Evolutionary conservation across 1,284 basidiomycete species (phyloP).

Genomic region (Cutaneotrichosporon sp.): DNA sequence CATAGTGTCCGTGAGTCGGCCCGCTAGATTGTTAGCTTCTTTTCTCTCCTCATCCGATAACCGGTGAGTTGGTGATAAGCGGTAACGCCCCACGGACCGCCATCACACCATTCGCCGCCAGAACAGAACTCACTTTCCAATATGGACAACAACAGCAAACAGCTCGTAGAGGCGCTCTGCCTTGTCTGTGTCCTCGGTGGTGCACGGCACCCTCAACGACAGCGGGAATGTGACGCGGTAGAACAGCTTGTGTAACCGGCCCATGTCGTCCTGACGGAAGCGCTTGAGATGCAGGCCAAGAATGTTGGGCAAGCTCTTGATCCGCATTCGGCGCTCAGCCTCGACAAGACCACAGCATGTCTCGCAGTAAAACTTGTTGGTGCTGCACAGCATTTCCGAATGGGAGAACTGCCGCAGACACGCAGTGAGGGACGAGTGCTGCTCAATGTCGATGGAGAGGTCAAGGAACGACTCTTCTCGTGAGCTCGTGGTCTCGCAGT

Average conservation of each 20-base stretch:
- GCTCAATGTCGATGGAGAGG: constrained; percentile 95
- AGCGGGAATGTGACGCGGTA: constrained; percentile 96
- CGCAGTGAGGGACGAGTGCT: constrained; percentile 90
- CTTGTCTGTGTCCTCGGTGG: constrained; percentile 85
- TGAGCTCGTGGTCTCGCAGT: constrained; percentile 96
- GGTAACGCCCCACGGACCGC: too few relatives aligned
- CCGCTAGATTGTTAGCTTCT: constrained; percentile 58
- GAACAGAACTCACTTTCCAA: constrained; percentile 91
- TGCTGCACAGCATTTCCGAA: constrained; percentile 94
- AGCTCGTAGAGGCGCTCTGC: constrained; percentile 83
- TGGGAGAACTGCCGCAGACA: constrained; percentile 95
- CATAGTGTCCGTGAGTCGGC: constrained; percentile 94
- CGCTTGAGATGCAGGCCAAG: constrained; percentile 93
- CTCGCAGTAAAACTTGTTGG: constrained; percentile 99
- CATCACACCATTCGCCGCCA: too few relatives aligned
- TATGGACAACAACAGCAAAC: constrained; percentile 94
- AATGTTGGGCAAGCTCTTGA: constrained; percentile 90
- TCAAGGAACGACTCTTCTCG: constrained; percentile 95
- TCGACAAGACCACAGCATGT: constrained; percentile 93
- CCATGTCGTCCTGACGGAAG: constrained; percentile 90
- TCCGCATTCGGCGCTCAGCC: constrained; percentile 98
- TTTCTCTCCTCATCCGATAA: too few relatives aligned
- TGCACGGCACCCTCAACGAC: constrained; percentile 91
- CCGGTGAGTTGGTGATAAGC: too few relatives aligned
- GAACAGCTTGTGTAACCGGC: constrained; percentile 85